These are phyloP conservation scores for Pseudocercospora pini-densiflorae DNA, from an alignment of 2,329 filamentous ascomycete genomes.

Conservation along the genomic window DNA sequence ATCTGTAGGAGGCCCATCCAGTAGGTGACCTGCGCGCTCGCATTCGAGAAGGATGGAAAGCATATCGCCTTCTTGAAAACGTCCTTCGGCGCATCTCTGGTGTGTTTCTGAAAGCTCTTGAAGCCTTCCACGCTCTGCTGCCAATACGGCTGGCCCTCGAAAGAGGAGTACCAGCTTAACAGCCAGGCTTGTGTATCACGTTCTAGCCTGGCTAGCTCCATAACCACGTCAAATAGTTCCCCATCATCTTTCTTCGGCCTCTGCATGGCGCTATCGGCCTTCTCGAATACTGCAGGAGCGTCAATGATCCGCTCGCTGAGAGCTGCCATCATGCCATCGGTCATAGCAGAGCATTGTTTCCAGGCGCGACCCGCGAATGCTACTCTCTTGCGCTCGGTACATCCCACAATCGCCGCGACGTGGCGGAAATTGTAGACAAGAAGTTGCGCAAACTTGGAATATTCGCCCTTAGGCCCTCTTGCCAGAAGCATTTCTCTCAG, in stretches of 20 bases:
- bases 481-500: conserved; percentile 13
- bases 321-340: conserved; percentile 11
- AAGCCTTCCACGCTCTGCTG: conserved; percentile 5
- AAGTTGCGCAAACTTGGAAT: conserved; percentile 13
- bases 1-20: conserved; percentile 14
- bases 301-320: conserved; percentile 15
- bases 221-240: not conserved
- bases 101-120: not conserved
- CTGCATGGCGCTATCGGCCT: conserved; percentile 8
- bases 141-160: conserved; percentile 11
- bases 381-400: conserved; percentile 4
- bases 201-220: conserved; percentile 7
- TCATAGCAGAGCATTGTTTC: conserved; percentile 12
- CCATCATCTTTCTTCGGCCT: not conserved
- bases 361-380: conserved; percentile 10
- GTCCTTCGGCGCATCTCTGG: not conserved
- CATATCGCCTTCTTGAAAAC: conserved; percentile 5
- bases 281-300: conserved; percentile 8
- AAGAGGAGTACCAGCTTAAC: conserved; percentile 13
- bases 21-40: conserved; percentile 14
- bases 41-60: conserved; percentile 14
- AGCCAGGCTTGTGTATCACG: conserved; percentile 12
- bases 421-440: conserved; percentile 15
- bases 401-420: conserved; percentile 7
- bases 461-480: conserved; percentile 9